Conservation (phyloP, 139 green algal species). For the Chlorella sp. region DNA sequence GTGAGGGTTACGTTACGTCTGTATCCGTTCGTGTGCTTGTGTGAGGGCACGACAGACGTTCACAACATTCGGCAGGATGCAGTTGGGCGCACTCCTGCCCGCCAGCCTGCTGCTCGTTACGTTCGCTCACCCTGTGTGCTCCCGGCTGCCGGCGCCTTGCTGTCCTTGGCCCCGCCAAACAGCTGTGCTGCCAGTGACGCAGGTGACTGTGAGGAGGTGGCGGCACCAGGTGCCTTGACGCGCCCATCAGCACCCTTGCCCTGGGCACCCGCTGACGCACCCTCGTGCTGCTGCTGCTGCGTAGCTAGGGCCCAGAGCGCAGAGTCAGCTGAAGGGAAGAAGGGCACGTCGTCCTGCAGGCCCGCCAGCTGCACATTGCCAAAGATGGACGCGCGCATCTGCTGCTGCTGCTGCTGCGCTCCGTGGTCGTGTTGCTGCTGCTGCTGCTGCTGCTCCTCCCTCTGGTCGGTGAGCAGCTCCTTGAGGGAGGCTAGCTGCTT, state of each 20-base stretch:
- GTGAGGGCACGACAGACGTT: too few species aligned
- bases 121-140: neutral
- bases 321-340: constrained; percentile 2
- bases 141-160: neutral
- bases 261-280: neutral
- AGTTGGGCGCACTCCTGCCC: too few species aligned
- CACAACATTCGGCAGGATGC: too few species aligned
- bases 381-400: constrained; percentile 41
- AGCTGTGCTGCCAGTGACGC: too few species aligned
- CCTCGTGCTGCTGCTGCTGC: neutral
- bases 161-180: too few species aligned
- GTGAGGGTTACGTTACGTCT: too few species aligned
- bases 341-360: constrained; percentile 15
- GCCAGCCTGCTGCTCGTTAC: too few species aligned
- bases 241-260: too few species aligned
- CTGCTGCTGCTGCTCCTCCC: constrained; percentile 22
- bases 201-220: too few species aligned
- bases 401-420: neutral
- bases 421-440: neutral
- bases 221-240: too few species aligned
- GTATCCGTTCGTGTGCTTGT: too few species aligned
- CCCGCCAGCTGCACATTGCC: constrained; percentile 27
- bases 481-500: constrained; percentile 85
- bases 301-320: neutral
- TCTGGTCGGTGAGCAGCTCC: constrained; percentile 74